phyloP scores from a whole-genome alignment of 345 rosid genomes.

The Boechera divaricarpa region DNA sequence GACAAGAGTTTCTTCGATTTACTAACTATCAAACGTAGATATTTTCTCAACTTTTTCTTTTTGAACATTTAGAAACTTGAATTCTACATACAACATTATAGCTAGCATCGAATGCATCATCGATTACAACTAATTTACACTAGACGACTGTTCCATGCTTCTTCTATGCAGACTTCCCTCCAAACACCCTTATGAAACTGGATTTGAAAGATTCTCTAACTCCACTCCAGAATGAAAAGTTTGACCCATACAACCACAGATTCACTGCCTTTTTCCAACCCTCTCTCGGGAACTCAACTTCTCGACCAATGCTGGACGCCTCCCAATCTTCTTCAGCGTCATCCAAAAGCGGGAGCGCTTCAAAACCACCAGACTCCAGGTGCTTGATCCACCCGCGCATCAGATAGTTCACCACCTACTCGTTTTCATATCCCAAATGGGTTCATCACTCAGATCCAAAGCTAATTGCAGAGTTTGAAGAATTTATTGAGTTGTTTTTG shows the following conservation, averaged over 20 bases:
- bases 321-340: conserved; percentile 47
- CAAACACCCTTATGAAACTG: conserved; percentile 10
- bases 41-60: neutral
- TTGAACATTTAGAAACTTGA: neutral
- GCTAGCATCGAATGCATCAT: neutral
- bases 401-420: conserved; percentile 82
- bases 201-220: conserved; percentile 48
- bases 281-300: conserved; percentile 72
- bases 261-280: conserved; percentile 60
- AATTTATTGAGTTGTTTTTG: neutral
- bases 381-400: conserved; percentile 84
- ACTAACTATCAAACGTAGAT: neutral
- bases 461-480: neutral
- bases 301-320: conserved; percentile 48
- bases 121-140: conserved; percentile 40
- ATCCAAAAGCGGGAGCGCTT: conserved; percentile 65
- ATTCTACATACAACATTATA: conserved; percentile 15
- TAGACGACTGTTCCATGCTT: conserved; percentile 9
- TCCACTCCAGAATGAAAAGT: conserved; percentile 57
- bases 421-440: conserved; percentile 13
- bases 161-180: conserved; percentile 33
- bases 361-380: conserved; percentile 68
- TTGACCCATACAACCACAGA: conserved; percentile 59
- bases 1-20: neutral
- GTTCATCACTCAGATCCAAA: conserved; percentile 12